Evolutionary conservation across 495 filamentous ascomycete species (phyloP), one percentile per base, ranked within the genome.

Genomic region (Aspergillus homomorphus): DNA sequence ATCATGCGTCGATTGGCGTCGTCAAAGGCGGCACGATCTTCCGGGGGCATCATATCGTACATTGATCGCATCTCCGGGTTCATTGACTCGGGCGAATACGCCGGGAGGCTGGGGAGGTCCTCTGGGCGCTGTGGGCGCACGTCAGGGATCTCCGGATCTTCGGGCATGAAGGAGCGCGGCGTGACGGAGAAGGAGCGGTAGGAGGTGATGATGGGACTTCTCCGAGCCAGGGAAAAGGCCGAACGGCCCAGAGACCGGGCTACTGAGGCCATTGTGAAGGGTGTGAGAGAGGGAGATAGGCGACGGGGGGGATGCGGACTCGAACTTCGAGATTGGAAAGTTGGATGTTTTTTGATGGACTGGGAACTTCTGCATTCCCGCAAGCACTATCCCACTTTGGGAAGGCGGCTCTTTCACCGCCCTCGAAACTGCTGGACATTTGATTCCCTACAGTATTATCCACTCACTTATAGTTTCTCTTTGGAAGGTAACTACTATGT

Each of bases 1-100:
- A 76, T 72, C 18, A 72, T 48, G 18, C 59, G 62, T 49, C 61
- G 66, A 53, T 76, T 76, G 56, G 73, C 68, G 26, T 66, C 68
- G 58, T 79, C 74, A 45, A 79, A 83, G 18, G 72, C 60, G 23
- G 62, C 59, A 26, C 72, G 73, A 30, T 83, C 78, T 51, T 80
- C 73, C 1, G 75, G 73, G 6, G 79, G 69, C 60, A 83, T 59
- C 62, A 76, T 62, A 43, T 81, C 71, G 58, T 82, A 84, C 67
- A 72, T 69, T 6, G 73, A 73, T 30, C 74, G 77, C 43, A 77
- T 73, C 51, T 78, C 73, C 18, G 72, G 58, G 46, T 56, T 66
- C 33, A 84, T 66, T 9, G 63, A 55, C 1, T 77, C 71, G 28
- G 70, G 67, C 15, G 76, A 76, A 58, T 80, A 78, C 54, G 73